Conservation (phyloP, 306 rosid species). For the Lablab purpureus region DNA sequence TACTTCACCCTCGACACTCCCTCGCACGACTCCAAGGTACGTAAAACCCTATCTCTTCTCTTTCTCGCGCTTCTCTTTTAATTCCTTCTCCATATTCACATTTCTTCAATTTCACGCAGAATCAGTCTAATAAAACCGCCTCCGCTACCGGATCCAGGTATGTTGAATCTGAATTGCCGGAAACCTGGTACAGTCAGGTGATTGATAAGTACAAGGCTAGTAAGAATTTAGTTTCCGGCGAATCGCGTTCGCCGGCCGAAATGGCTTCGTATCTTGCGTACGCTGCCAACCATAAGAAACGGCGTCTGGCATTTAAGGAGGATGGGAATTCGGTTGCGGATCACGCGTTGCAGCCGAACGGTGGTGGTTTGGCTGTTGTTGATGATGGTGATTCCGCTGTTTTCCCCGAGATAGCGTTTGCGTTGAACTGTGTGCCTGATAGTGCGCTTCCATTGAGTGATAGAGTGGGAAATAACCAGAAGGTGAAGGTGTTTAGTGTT, state of each 20-base stretch:
- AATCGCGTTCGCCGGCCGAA: constrained; percentile 72
- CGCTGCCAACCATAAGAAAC: constrained; percentile 66
- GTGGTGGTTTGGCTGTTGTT: constrained; percentile 45
- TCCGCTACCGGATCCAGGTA: constrained; percentile 65
- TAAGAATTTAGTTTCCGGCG: constrained; percentile 62
- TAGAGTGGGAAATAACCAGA: constrained; percentile 59
- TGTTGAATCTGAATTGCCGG: constrained; percentile 74
- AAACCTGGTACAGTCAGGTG: constrained; percentile 85
- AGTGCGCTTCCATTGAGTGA: constrained; percentile 68
- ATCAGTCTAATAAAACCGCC: constrained; percentile 65
- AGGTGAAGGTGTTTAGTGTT: constrained; percentile 64
- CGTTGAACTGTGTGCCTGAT: constrained; percentile 86
- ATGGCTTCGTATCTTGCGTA: constrained; percentile 70
- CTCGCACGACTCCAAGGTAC: constrained; percentile 23
- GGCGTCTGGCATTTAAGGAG: constrained; percentile 69
- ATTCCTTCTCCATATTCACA: not conserved
- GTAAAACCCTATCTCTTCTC: not conserved
- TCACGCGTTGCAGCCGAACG: constrained; percentile 50
- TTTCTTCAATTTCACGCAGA: constrained; percentile 55
- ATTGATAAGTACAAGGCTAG: constrained; percentile 67
- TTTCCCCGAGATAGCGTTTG: constrained; percentile 78
- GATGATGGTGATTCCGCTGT: constrained; percentile 53
- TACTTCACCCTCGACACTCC: constrained; percentile 77
- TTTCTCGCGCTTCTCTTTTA: not conserved
- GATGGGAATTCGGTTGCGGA: constrained; percentile 49